Evolutionary conservation across 495 filamentous ascomycete species (phyloP), one percentile per base, ranked within the genome.

Genomic region (Aspergillus baeticus): DNA sequence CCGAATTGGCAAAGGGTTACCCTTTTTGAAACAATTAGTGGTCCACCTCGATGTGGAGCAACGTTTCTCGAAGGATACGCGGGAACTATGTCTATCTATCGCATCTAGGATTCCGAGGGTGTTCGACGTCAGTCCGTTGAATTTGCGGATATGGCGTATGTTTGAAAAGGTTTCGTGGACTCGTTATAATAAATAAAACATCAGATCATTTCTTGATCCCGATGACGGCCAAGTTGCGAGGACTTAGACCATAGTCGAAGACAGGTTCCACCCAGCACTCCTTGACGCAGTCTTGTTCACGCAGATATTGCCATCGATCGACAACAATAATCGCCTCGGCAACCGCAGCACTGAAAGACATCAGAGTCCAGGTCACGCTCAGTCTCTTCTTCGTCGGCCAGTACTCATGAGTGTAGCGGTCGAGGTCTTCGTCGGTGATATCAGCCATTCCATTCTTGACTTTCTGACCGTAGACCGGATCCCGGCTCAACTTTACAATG

Each of bases 261-360:
- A 96, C 91, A 17, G 87, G 77, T 71, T 98, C 91, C 29, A 96
- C 92, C 94, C 94, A 98, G 56, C 80, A 84, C 58, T 90, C 82
- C 59, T 80, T 77, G 34, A 92, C 75, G 7, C 57, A 66, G 34
- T 72, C 69, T 60, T 95, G 87, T 66, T 98, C 93, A 42, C 75
- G 84, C 54, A 98, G 76, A 71, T 88, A 98, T 51, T 90, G 77
- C 91, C 90, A 98, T 38, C 94, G 77, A 77, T 98, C 94, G 31
- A 91, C 85, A 34, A 96, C 90, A 66, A 98, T 92, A 49, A 92
- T 72, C 22, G 90, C 88, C 72, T 98, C 94, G 26, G 93, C 85
- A 13, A 97, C 85, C 10, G 82, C 82, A 7, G 95, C 90, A 64
- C 90, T 94, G 64, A 96, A 96, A 2, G 94, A 91, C 93, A 98